phyloP scores from a whole-genome alignment of 1,139 yeast genomes.

The Taphrina betulina region DNA sequence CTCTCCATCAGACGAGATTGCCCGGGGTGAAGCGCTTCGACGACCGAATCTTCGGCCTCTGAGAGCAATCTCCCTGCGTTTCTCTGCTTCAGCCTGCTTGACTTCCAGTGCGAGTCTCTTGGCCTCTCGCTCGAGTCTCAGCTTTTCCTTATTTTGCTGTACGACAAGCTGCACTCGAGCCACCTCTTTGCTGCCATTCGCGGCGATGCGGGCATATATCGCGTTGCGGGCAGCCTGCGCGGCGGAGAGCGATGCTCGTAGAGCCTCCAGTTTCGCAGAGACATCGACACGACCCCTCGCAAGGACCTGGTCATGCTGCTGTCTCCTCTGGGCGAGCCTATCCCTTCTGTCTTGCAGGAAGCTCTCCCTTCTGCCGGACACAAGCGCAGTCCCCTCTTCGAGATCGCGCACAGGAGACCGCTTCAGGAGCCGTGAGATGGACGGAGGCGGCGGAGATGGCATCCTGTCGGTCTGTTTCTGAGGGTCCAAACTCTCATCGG shows the following conservation, averaged over 20 bases:
- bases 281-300: conserved; percentile 14
- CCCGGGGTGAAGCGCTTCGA: conserved; percentile 8
- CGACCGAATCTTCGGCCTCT: conserved; percentile 4
- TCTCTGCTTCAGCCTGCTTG: conserved; percentile 25
- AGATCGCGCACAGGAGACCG: conserved; percentile 18
- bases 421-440: not conserved
- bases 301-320: not conserved
- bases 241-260: conserved; percentile 13
- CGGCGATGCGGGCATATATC: conserved; percentile 15
- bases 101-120: conserved; percentile 14
- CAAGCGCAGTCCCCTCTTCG: not conserved
- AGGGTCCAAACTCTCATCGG: not conserved
- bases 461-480: not conserved
- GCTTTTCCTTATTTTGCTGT: conserved; percentile 19
- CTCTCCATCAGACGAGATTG: too few species aligned
- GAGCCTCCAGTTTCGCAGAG: conserved; percentile 9
- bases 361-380: conserved; percentile 6
- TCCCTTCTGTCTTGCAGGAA: conserved; percentile 12
- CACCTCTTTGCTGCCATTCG: conserved; percentile 21
- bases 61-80: conserved; percentile 4
- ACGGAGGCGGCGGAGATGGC: not conserved
- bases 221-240: conserved; percentile 29
- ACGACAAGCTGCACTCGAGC: conserved; percentile 18
- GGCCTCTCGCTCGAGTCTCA: conserved; percentile 18
- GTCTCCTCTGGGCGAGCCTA: conserved; percentile 13